phyloP scores from a whole-genome alignment of 345 rosid genomes.

The Aquilaria malaccensis region DNA sequence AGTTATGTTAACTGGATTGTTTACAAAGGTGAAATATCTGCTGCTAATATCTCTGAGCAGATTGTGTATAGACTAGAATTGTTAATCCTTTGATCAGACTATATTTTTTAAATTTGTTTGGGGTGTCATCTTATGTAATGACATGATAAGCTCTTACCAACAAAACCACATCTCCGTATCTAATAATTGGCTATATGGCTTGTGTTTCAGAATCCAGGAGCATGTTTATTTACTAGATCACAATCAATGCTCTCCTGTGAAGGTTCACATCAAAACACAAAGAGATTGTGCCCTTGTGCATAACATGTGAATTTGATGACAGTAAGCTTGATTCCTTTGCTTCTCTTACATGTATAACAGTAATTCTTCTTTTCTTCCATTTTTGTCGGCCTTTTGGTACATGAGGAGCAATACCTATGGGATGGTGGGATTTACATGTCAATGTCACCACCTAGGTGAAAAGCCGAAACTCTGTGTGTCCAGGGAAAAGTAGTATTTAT shows the following conservation, averaged over 20 bases:
- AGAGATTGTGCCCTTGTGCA: slow-evolving; percentile 94
- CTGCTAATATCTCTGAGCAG: neutral
- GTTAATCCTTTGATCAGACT: neutral
- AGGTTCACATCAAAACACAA: slow-evolving; percentile 71
- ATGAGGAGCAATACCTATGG: no score
- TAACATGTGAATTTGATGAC: slow-evolving; percentile 18
- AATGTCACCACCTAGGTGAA: no score
- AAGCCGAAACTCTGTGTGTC: no score
- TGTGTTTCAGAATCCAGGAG: slow-evolving; percentile 69
- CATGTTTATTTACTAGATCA: slow-evolving; percentile 71
- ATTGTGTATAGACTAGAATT: neutral
- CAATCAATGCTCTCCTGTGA: slow-evolving; percentile 79
- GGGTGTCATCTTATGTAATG: neutral
- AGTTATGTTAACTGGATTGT: no score
- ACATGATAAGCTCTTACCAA: neutral
- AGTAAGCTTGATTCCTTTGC: slow-evolving; percentile 24
- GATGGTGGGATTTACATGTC: no score
- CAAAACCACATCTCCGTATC: neutral
- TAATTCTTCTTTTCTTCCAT: no score
- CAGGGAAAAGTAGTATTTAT: no score
- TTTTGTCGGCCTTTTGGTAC: no score
- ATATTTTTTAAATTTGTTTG: neutral
- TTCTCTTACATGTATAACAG: no score
- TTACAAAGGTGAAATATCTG: no score
- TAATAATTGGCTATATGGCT: neutral